Evolutionary conservation across 2,329 filamentous ascomycete species (phyloP), one percentile per base, ranked within the genome.

Genomic region (Corynespora cassiicola): DNA sequence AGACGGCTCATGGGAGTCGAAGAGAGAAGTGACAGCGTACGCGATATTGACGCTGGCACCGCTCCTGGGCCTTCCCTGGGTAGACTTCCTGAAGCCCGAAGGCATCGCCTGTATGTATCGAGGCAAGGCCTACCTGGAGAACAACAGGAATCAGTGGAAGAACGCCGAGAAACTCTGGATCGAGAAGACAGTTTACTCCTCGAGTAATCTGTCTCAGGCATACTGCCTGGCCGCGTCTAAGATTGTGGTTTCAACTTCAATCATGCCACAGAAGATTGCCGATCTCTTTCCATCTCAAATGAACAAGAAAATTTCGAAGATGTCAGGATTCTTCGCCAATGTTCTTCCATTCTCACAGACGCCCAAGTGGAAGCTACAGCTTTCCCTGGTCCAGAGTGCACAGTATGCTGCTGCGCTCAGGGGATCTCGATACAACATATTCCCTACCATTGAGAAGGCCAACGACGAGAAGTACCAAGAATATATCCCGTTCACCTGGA

Each of bases 161-260:
- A 14, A 40, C 3, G 41, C 36, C n/a, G 41, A 45, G 20, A 27
- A 11, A 20, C 17, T 46, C 10, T 50, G 46, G 46, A 44, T 47
- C 19, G 38, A 46, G 24, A 50, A 50, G 29, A 43, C 39, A 4
- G 33, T 32, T 10, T 48, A 48, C 30, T 36, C 31, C 6, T 55
- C 53, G 7, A 35, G 48, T 7, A 42, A 50, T 20, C 39, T 58
- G 2, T 47, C 48, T 11, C 41, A 62, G 26, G 47, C 51, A 18
- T 65, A 65, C 39, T 42, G 49, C 24, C 33, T 66, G n/a, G 59
- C 62, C 27, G 63, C 61, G 8, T 31, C 61, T n/a, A 47, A 52
- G 36, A 35, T 50, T 19, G 39, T 38, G 14, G 36, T 36, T 8
- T 19, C 35, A 9, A 31, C 32, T 10, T 12, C 22, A 8, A 24